These are phyloP conservation scores for Penicillium sp. DNA, from an alignment of 2,329 filamentous ascomycete species.

Conservation along the genomic window DNA sequence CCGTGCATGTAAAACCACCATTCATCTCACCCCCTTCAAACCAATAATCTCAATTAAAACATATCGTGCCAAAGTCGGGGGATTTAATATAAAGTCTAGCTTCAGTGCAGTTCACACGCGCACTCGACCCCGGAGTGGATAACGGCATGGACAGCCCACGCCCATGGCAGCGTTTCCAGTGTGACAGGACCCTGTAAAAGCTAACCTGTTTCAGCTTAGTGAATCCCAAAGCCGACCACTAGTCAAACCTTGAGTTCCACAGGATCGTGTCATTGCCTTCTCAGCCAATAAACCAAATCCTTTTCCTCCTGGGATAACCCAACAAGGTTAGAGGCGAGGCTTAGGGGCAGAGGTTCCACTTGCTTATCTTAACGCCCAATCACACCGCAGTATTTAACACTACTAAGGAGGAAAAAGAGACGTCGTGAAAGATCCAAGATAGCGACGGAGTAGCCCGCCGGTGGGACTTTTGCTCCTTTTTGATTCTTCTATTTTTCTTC, in stretches of 20 bases:
- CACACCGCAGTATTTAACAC: neutral
- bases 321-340: constrained; percentile 12
- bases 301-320: constrained; percentile 13
- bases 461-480: neutral
- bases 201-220: constrained; percentile 15
- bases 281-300: constrained; percentile 9
- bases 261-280: constrained; percentile 19
- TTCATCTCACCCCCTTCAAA: constrained; percentile 2
- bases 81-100: neutral
- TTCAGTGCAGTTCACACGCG: constrained; percentile 10
- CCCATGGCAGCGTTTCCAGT: neutral
- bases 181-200: constrained; percentile 18
- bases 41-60: neutral
- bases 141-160: constrained; percentile 6
- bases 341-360: constrained; percentile 21
- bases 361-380: constrained; percentile 27
- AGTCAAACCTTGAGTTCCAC: constrained; percentile 19
- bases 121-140: constrained; percentile 20
- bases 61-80: neutral
- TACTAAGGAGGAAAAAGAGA: constrained; percentile 1
- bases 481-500: neutral
- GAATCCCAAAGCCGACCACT: constrained; percentile 10
- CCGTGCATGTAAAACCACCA: constrained; percentile 9
- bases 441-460: constrained; percentile 4
- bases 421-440: neutral